Evolutionary conservation across 1,284 basidiomycete species (phyloP), one percentile per base, ranked within the genome.

Genomic region (Pulchroboletus neoregius): DNA sequence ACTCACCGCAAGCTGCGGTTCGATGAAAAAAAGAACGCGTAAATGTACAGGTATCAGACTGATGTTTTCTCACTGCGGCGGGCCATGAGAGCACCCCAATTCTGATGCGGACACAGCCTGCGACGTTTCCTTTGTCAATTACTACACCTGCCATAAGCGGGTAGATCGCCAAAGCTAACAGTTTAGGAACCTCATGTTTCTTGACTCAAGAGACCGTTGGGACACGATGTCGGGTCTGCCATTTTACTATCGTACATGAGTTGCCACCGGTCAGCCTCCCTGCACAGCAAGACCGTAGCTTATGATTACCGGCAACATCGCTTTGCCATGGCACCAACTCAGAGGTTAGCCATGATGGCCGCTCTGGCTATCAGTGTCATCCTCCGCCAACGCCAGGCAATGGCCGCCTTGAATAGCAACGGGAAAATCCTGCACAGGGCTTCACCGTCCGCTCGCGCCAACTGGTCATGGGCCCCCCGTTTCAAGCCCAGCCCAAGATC

Each of bases 281-380:
- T 15, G 27, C 39, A 27, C 28, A 24, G 39, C 33, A 26, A 6
- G 22, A 23, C 23, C 30, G 22, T 16, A 32, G 23, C n/a, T 8
- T 9, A 9, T 8, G 7, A 3, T 15, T 7, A 31, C 9, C 23
- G 23, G 6, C 23, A 24, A 24, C 13, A 32, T 8, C 31, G 31
- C 15, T 32, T 33, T 33, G 10, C 18, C 22, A 64, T 62, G 58
- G 48, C 58, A 18, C 58, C 62, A 9, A 39, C 49, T 3, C 48
- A 44, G 35, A 36, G 38, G 28, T 38, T 63, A 2, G 36, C 36
- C 41, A 16, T 48, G 26, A 61, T 60, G 60, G 47, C 46, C 34
- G 34, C 45, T 6, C 34, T 65, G 0, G 49, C 44, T 11, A 8
- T 57, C 39, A 45, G 24, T 4, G 60, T 60, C 40, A 33, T 58